Evolutionary conservation across 2,329 filamentous ascomycete genomes (phyloP).

Genomic region (Ophiosphaerella narmari): DNA sequence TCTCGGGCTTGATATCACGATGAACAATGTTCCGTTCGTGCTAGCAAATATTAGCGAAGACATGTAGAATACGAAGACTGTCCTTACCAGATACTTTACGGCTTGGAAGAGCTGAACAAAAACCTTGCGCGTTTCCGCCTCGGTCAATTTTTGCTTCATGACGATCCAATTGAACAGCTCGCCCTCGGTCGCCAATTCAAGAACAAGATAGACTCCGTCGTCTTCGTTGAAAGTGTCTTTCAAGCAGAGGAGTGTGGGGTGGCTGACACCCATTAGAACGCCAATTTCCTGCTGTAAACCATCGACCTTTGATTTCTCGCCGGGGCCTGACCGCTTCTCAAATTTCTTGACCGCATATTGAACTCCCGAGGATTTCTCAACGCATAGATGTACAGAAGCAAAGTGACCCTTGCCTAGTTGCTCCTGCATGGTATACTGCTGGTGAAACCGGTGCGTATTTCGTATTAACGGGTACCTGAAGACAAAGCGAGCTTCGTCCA

Average conservation of each 20-base stretch:
- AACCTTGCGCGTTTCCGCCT: slow-evolving; percentile 81
- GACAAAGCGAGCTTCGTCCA: slow-evolving; percentile 83
- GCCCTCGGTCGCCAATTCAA: slow-evolving; percentile 89
- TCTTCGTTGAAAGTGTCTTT: slow-evolving; percentile 94
- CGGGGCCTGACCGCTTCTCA: slow-evolving; percentile 79
- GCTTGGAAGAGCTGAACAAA: slow-evolving; percentile 92
- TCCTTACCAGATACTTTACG: slow-evolving; percentile 86
- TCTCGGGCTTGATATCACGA: slow-evolving; percentile 96
- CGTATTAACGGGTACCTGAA: slow-evolving; percentile 76
- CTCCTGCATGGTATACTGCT: slow-evolving; percentile 83
- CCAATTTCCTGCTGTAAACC: slow-evolving; percentile 94
- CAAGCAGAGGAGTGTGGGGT: slow-evolving; percentile 88
- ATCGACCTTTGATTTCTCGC: slow-evolving; percentile 82
- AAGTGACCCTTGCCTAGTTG: slow-evolving; percentile 95
- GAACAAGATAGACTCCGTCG: slow-evolving; percentile 86
- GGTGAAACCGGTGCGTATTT: slow-evolving; percentile 73
- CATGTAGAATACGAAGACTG: neutral
- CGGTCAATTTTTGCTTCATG: slow-evolving; percentile 83
- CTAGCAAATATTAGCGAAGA: slow-evolving; percentile 55
- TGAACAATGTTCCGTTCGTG: slow-evolving; percentile 98
- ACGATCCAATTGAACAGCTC: slow-evolving; percentile 97
- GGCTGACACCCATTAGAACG: slow-evolving; percentile 94
- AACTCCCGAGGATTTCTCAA: slow-evolving; percentile 81
- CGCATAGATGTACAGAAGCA: slow-evolving; percentile 87
- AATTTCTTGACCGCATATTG: slow-evolving; percentile 95